phyloP scores from a whole-genome alignment of 2,329 filamentous ascomycete species.

The Scedosporium boydii region DNA sequence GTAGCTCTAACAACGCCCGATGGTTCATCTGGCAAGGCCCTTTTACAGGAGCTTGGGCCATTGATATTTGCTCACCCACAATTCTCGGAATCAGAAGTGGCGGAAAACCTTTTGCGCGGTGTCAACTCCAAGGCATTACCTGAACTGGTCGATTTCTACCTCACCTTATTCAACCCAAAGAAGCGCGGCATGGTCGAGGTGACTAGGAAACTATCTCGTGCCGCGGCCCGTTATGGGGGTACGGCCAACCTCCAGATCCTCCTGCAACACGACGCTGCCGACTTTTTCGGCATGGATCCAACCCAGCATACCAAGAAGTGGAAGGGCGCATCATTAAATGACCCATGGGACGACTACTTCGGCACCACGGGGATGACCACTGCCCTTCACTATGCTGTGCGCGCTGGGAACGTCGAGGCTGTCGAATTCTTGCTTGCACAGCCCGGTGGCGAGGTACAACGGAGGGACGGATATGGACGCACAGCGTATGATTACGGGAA shows the following conservation, averaged over 20 bases:
- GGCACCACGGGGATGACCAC: background rate
- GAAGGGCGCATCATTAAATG: background rate
- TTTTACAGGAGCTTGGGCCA: background rate
- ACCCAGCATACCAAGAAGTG: background rate
- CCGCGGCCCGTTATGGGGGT: background rate
- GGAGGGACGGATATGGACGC: background rate
- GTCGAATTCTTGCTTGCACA: background rate
- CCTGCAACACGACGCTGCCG: background rate
- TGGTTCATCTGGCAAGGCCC: background rate
- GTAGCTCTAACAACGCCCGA: background rate
- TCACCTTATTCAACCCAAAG: background rate
- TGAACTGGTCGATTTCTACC: background rate
- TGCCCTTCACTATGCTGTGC: background rate
- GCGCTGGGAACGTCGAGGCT: background rate
- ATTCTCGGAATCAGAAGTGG: background rate
- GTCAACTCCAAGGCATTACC: background rate
- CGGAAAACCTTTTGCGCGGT: background rate
- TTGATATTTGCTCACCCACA: background rate
- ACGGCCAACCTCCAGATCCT: background rate
- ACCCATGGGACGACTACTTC: background rate
- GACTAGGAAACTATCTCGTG: background rate
- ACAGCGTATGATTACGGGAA: background rate
- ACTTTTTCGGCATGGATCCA: background rate
- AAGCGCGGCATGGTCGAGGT: background rate
- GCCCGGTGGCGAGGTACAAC: background rate